phyloP scores from a whole-genome alignment of 306 rosid species.

The Lathyrus oleraceus region DNA sequence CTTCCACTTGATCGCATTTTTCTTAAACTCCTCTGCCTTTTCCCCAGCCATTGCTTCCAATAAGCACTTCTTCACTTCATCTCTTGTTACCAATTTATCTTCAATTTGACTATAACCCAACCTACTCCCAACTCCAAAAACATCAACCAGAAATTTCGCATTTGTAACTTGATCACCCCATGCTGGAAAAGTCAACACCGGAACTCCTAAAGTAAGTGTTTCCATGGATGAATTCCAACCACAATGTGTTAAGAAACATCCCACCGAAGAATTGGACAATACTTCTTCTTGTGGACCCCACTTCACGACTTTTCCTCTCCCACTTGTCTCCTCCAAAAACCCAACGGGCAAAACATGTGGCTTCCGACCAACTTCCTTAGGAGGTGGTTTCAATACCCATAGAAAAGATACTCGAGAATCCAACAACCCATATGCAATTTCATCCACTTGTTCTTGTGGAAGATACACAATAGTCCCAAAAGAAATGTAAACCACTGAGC shows the following conservation, averaged over 20 bases:
- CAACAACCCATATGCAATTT: constrained; percentile 64
- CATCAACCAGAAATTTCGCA: constrained; percentile 67
- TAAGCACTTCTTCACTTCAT: constrained; percentile 50
- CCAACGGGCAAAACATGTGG: constrained; percentile 50
- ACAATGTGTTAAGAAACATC: constrained; percentile 71
- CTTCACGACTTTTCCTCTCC: constrained; percentile 53
- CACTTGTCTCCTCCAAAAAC: constrained; percentile 45
- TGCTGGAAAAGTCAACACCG: constrained; percentile 66
- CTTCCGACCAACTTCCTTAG: not conserved
- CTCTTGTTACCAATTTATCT: constrained; percentile 44
- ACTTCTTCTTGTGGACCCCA: constrained; percentile 78
- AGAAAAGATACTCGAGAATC: constrained; percentile 49
- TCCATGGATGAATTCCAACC: constrained; percentile 85
- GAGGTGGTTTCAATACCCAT: constrained; percentile 64
- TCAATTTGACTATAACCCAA: constrained; percentile 40
- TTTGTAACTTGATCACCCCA: constrained; percentile 86
- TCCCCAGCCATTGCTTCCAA: constrained; percentile 51
- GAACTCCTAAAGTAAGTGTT: constrained; percentile 55
- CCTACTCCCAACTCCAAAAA: constrained; percentile 50
- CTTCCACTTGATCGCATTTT: constrained; percentile 49
- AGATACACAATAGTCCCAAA: constrained; percentile 60
- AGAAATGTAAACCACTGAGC: constrained; percentile 64
- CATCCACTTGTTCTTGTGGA: constrained; percentile 58
- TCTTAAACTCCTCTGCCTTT: constrained; percentile 54
- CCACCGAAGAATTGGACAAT: constrained; percentile 53